Evolutionary conservation across 805 yeast genomes (phyloP), one percentile per base, ranked within the genome.

Genomic region (Cyberlindnera xishuangbannaensis): DNA sequence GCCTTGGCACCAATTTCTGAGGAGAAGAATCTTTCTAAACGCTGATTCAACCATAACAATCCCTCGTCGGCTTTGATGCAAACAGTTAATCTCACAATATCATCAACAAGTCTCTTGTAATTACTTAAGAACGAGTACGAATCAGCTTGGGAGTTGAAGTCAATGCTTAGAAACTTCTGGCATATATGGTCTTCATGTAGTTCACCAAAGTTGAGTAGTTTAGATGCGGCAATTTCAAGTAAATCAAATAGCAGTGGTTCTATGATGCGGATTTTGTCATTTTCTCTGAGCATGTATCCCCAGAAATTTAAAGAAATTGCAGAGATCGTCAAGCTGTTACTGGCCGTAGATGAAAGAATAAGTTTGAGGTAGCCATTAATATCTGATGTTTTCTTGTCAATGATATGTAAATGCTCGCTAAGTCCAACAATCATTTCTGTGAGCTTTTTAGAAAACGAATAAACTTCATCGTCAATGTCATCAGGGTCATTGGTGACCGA

Each of bases 291-390:
- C 45, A 90, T 76, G 2, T 90, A 75, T 40, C 95, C 86, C 98
- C 98, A 94, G 63, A 92, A 82, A 54, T 87, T 95, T 33, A 92
- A 61, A 0, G 96, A 83, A 13, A 92, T 67, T 0, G 96, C 95
- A 31, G 95, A 81, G 3, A 90, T 79, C n/a, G 90, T 80, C 36
- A 92, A 67, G 48, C 95, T 83, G 17, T 85, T 83, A 51, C 86
- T 92, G 48, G 69, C 72, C 0, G 95, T 83, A 1, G 96, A 85
- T 28, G 78, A 71, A 27, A 92, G 63, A 6, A 92, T 86, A 15
- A 92, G 68, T 36, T 72, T 70, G 43, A 87, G 67, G 53, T 85
- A 92, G 31, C 71, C 75, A 19, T 67, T 67, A 6, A 83, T 63
- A 51, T 84, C 94, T 3, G 83, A 65, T 15, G 65, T 58, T 15